A percentile compares a stretch with the other conserved stretches of the same genome.
Evolutionary conservation across 495 filamentous ascomycete species (phyloP).

Genomic region (Aspergillus carlsbadensis): DNA sequence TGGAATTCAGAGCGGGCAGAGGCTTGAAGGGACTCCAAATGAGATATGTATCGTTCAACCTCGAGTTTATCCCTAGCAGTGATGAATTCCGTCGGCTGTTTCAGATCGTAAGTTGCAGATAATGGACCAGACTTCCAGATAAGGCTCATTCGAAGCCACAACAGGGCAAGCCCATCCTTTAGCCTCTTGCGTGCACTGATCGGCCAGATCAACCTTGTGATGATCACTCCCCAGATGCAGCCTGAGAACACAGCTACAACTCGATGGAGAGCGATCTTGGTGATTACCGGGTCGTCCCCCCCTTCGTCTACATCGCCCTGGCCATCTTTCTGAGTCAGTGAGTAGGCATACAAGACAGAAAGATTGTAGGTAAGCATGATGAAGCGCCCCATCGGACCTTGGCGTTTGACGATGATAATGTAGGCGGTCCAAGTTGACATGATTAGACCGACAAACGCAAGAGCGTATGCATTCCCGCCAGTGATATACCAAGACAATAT

Average conservation of each 20-base stretch:
- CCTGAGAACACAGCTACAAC: conserved; percentile 84
- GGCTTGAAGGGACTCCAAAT: conserved; percentile 68
- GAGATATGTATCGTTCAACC: conserved; percentile 59
- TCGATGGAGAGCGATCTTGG: conserved; percentile 86
- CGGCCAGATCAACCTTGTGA: conserved; percentile 89
- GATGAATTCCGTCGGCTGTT: conserved; percentile 64
- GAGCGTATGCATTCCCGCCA: conserved; percentile 65
- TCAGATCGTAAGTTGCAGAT: conserved; percentile 59
- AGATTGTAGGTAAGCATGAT: conserved; percentile 95
- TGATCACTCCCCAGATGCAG: conserved; percentile 87
- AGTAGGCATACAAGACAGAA: conserved; percentile 93
- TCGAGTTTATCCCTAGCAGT: conserved; percentile 76
- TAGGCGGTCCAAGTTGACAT: conserved; percentile 83
- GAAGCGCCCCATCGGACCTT: conserved; percentile 89
- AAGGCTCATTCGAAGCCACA: conserved; percentile 92
- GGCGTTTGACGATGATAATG: conserved; percentile 78
- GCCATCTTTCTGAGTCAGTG: conserved; percentile 71
- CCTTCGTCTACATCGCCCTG: conserved; percentile 75
- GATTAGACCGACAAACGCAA: conserved; percentile 76
- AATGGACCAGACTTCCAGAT: conserved; percentile 97
- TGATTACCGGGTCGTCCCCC: conserved; percentile 78
- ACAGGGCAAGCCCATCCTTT: conserved; percentile 77
- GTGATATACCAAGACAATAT: conserved; percentile 74
- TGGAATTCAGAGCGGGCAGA: conserved; percentile 80
- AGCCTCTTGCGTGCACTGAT: conserved; percentile 84